Base-by-base conservation (phyloP, 2,329 filamentous ascomycete species). In the Claviceps maximensis region DNA sequence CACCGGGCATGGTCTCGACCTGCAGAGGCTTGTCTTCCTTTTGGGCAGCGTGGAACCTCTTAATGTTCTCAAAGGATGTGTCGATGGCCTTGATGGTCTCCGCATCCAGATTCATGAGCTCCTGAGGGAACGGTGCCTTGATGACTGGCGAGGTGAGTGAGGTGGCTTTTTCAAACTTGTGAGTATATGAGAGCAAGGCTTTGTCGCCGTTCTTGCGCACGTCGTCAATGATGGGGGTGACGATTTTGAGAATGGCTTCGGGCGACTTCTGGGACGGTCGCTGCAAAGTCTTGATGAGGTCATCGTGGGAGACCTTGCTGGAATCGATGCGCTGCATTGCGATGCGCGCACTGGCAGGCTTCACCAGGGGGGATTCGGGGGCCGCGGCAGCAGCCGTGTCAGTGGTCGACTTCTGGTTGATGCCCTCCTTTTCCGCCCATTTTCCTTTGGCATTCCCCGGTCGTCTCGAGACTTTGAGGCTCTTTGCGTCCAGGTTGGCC, bases 1-100 rank as follows among this genome's bases (percentile, higher is more conserved):
- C 89, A 33, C 93, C 93, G 0, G 93, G 93, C 93, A 98, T 98
- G 1, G 93, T 98, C 74, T 97, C 91, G 8, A 98, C 88, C 53
- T 83, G 71, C 7, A 98, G 75, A 2, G 88, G 78, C 67, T 89
- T 86, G 27, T 87, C 81, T 59, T 95, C 88, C 63, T 85, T 85
- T 63, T 98, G 93, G 0, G 91, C 91, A 15, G 86, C 80, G 72
- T 98, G 93, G 75, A 98, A 98, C 62, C 85, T 88, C 61, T 82
- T 79, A 62, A 98, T 98, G 66, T 98, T 98, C 62, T 95, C 87
- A 62, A 86, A 97, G 0, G 89, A 95, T 38, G 87, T 71, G 63
- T 98, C 91, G 59, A 98, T 95, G n/a, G 93, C 91, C 62, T 87
- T 78, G 59, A 87, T 87, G 0, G 89, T 95, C 67, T 95, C 90